Percentiles rank a stretch among this genome's conserved stretches.
These are phyloP conservation scores for Colletotrichum karsti DNA, from an alignment of 2,329 filamentous ascomycete species.

Conservation along the genomic window DNA sequence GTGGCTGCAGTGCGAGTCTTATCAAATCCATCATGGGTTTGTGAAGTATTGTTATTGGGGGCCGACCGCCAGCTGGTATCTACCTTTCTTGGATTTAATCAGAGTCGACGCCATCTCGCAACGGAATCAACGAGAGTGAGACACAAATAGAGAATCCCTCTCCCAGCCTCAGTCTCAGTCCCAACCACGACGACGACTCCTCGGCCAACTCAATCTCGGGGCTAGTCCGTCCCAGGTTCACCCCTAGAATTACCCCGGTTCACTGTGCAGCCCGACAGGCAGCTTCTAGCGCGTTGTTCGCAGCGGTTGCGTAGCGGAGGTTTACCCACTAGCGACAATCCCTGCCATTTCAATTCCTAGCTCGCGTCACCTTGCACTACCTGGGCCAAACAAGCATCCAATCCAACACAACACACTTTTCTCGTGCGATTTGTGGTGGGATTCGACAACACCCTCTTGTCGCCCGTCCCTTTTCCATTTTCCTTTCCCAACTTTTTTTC, in stretches of 20 bases:
- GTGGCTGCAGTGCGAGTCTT: neutral
- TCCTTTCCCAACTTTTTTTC: neutral
- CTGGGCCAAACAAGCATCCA: conserved; percentile 15
- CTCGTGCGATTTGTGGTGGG: conserved; percentile 19
- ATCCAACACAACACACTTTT: conserved; percentile 21
- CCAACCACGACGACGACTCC: neutral
- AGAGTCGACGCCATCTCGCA: neutral
- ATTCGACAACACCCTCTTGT: conserved; percentile 23
- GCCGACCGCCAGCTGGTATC: neutral
- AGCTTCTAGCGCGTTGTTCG: conserved; percentile 10
- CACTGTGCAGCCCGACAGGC: conserved; percentile 9
- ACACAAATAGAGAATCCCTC: neutral
- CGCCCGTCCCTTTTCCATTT: neutral
- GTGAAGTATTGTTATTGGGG: neutral
- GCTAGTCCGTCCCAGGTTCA: conserved; percentile 12
- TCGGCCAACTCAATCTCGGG: neutral
- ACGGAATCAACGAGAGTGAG: neutral
- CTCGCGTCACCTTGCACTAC: conserved; percentile 22
- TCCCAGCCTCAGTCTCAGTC: neutral
- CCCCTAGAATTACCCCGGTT: conserved; percentile 10
- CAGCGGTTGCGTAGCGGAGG: conserved; percentile 18
- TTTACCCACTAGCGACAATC: conserved; percentile 9
- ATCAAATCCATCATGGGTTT: neutral
- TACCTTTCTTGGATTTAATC: neutral
- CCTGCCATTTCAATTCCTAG: conserved; percentile 22